phyloP scores from a whole-genome alignment of 2,329 filamentous ascomycete genomes.

The Sordariomycetes sp. region DNA sequence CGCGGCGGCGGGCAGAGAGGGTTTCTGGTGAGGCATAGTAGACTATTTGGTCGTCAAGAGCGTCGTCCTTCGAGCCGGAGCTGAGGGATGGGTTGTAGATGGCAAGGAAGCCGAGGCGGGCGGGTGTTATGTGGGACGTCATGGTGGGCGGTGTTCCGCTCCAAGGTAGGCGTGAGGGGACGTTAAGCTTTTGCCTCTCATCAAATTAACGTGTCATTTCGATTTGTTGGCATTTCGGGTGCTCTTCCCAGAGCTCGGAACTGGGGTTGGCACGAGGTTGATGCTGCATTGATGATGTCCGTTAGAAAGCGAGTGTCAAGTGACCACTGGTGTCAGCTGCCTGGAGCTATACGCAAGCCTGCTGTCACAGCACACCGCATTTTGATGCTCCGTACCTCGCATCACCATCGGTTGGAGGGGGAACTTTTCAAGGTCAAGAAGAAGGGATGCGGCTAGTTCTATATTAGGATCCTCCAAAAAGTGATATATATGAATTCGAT shows the following conservation, averaged over 20 bases:
- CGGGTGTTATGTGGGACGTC: constrained; percentile 32
- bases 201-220: not conserved
- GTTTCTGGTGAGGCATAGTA: constrained; percentile 66
- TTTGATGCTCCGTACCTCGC: too few species aligned
- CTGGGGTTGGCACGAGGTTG: not conserved
- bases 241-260: not conserved
- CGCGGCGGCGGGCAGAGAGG: constrained; percentile 21
- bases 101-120: constrained; percentile 78
- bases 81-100: constrained; percentile 89
- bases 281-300: not conserved
- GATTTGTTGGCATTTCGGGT: not conserved
- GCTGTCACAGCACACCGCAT: too few species aligned
- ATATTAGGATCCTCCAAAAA: too few species aligned
- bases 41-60: constrained; percentile 70
- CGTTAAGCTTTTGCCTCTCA: not conserved
- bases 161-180: not conserved
- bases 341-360: not conserved
- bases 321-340: not conserved
- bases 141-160: constrained; percentile 9
- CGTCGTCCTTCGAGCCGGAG: constrained; percentile 23
- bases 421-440: too few species aligned
- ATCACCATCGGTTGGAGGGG: too few species aligned
- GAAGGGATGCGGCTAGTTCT: too few species aligned
- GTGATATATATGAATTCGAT: too few species aligned
- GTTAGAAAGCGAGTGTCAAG: not conserved